Conservation (phyloP, 2,329 filamentous ascomycete genomes). For the Xylariaceae sp. region DNA sequence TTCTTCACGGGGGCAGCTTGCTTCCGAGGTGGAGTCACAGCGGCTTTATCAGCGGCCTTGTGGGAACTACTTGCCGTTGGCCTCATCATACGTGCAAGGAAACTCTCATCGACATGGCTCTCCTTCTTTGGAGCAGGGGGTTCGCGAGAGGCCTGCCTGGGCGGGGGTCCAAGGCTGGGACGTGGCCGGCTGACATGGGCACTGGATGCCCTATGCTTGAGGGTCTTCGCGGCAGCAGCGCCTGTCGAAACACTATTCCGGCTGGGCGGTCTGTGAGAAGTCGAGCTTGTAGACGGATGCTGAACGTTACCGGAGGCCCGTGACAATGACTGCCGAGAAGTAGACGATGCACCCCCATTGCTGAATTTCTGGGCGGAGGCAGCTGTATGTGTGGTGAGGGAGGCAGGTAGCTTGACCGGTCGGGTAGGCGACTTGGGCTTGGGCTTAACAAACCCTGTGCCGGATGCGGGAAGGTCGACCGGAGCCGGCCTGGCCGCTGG, state of each 20-base stretch:
- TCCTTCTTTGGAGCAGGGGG: conserved; percentile 43
- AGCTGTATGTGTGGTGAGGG: conserved; percentile 64
- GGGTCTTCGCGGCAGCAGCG: conserved; percentile 32
- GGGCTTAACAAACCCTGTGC: conserved; percentile 48
- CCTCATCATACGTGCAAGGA: conserved; percentile 77
- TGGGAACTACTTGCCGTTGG: conserved; percentile 65
- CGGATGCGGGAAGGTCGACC: conserved; percentile 36
- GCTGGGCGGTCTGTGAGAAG: conserved; percentile 40
- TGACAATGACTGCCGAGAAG: conserved; percentile 36
- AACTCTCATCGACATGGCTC: conserved; percentile 59
- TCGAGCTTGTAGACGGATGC: conserved; percentile 20
- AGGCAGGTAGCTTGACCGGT: conserved; percentile 60
- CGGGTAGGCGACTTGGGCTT: conserved; percentile 65
- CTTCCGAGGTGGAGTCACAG: conserved; percentile 45
- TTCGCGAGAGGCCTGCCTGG: conserved; percentile 50
- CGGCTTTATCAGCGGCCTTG: conserved; percentile 60
- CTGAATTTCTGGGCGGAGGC: conserved; percentile 60
- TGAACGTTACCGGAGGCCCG: conserved; percentile 36
- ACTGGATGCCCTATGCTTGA: conserved; percentile 19
- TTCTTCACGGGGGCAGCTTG: conserved; percentile 17
- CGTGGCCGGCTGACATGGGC: conserved; percentile 35
- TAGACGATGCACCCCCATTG: conserved; percentile 23
- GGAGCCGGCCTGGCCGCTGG: conserved; percentile 37
- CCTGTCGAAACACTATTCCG: conserved; percentile 36
- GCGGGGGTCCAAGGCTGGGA: conserved; percentile 53